Evolutionary conservation across 2,329 filamentous ascomycete species (phyloP).

Genomic region (Neofusicoccum parvum): DNA sequence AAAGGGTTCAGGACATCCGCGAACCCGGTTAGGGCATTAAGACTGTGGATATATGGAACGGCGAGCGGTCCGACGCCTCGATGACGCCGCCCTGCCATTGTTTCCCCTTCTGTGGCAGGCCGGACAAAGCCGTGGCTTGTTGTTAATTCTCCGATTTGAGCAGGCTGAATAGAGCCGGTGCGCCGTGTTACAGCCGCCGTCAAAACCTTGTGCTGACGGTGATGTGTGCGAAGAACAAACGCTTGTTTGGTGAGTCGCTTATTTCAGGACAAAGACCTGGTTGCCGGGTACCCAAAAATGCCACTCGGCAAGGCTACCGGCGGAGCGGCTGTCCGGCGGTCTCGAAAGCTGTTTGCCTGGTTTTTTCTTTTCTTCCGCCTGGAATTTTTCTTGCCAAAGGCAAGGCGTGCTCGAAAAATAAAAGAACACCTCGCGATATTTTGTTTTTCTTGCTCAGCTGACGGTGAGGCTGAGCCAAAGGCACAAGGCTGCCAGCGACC

Average conservation of each 20-base stretch:
- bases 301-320: neutral
- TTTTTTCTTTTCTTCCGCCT: neutral
- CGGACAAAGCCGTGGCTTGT: neutral
- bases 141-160: conserved; percentile 19
- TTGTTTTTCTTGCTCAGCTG: conserved; percentile 12
- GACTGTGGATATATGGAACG: conserved; percentile 1
- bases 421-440: neutral
- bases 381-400: neutral
- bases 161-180: conserved; percentile 4
- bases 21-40: conserved; percentile 12
- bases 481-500: neutral
- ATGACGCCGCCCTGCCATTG: neutral
- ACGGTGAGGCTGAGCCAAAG: neutral
- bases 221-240: neutral
- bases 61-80: neutral
- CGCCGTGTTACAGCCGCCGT: conserved; percentile 9
- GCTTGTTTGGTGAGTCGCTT: neutral
- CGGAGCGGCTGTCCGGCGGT: neutral
- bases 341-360: neutral
- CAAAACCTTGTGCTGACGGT: conserved; percentile 11
- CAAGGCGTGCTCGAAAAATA: neutral
- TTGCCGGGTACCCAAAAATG: neutral
- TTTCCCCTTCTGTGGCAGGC: neutral
- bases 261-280: conserved; percentile 5
- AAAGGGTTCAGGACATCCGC: neutral